Percentiles rank a stretch among this genome's conserved stretches.
These are phyloP conservation scores for Verticillium albo-atrum DNA, from an alignment of 2,329 filamentous ascomycete species.

Conservation along the genomic window DNA sequence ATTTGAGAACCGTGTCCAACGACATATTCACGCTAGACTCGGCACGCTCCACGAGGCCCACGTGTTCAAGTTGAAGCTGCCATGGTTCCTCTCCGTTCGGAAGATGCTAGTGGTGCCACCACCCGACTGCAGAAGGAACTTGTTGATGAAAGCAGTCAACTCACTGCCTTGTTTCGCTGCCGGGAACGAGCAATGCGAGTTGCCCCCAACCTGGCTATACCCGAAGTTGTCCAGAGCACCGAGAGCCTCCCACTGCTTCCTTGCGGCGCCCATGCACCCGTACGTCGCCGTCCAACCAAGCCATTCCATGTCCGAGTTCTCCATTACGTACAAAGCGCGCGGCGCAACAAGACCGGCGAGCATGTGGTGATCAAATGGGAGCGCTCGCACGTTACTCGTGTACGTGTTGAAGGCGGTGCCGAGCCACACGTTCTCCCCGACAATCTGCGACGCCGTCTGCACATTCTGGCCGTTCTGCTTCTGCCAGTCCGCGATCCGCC, in stretches of 20 bases:
- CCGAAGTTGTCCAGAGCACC: constrained; percentile 43
- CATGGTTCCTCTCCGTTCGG: constrained; percentile 6
- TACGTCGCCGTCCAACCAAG: constrained; percentile 42
- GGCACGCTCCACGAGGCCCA: constrained; percentile 10
- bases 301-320: constrained; percentile 47
- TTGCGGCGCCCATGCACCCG: constrained; percentile 44
- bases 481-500: constrained; percentile 29
- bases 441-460: constrained; percentile 44
- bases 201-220: constrained; percentile 41
- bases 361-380: constrained; percentile 49
- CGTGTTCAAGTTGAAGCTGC: constrained; percentile 7
- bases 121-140: constrained; percentile 31
- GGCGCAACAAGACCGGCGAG: constrained; percentile 47
- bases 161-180: constrained; percentile 34
- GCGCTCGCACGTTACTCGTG: constrained; percentile 40
- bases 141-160: constrained; percentile 43
- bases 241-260: constrained; percentile 41
- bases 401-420: constrained; percentile 43
- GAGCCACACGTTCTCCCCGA: constrained; percentile 51
- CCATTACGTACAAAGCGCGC: constrained; percentile 42
- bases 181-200: constrained; percentile 47
- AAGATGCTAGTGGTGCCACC: constrained; percentile 5
- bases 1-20: too few species aligned
- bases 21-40: background rate
- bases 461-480: constrained; percentile 40